Percentiles rank a stretch among this genome's conserved stretches.
These are phyloP conservation scores for Russula griseocarnosa DNA, from an alignment of 768 basidiomycete species.

Conservation along the genomic window DNA sequence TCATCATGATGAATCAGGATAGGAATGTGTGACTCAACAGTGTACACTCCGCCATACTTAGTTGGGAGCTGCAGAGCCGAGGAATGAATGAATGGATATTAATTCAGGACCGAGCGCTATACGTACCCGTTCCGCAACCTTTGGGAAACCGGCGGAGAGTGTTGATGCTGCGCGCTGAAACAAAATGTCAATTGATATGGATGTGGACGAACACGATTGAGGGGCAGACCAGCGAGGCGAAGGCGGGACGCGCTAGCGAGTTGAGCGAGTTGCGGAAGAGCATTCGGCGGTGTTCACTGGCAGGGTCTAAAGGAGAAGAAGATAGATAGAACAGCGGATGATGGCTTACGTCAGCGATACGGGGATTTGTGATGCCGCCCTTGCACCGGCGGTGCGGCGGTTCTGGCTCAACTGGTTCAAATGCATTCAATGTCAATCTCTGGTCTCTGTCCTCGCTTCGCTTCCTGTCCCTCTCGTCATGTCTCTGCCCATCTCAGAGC, in stretches of 20 bases:
- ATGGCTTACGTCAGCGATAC: too few relatives aligned
- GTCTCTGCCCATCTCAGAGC: slow-evolving; percentile 31
- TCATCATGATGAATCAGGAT: slow-evolving; percentile 17
- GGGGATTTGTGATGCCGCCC: too few relatives aligned
- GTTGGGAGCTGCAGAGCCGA: slow-evolving; percentile 57
- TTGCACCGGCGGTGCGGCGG: too few relatives aligned
- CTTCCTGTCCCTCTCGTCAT: neutral
- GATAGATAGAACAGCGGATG: too few relatives aligned
- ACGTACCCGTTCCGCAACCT: slow-evolving; percentile 64
- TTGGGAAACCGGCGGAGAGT: slow-evolving; percentile 74
- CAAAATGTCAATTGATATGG: slow-evolving; percentile 24
- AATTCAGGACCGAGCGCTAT: slow-evolving; percentile 13
- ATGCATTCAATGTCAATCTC: too few relatives aligned
- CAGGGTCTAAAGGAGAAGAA: too few relatives aligned
- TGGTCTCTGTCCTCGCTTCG: too few relatives aligned
- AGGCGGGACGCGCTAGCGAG: slow-evolving; percentile 50
- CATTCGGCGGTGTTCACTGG: neutral
- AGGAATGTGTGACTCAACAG: slow-evolving; percentile 50
- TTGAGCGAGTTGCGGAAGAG: slow-evolving; percentile 55
- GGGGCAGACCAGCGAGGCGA: slow-evolving; percentile 49
- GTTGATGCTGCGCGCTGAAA: slow-evolving; percentile 67
- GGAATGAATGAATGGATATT: slow-evolving; percentile 19
- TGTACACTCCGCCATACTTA: slow-evolving; percentile 92
- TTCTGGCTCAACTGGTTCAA: too few relatives aligned
- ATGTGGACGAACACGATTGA: neutral